Base-by-base conservation (phyloP, 768 basidiomycete genomes). In the Leccinum broughii region DNA sequence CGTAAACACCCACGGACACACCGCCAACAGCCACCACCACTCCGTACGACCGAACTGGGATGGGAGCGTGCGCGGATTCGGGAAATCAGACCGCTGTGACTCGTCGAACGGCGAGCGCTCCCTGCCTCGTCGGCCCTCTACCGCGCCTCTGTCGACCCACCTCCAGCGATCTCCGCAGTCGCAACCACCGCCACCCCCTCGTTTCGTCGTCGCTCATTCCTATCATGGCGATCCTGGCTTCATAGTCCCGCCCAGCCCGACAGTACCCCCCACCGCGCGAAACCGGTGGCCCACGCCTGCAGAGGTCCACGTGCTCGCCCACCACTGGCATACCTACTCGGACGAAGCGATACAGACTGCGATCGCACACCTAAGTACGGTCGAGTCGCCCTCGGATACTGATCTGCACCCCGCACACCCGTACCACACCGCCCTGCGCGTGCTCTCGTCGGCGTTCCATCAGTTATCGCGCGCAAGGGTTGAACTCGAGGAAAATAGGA, bases 311-410 rank as follows among this genome's bases (percentile, higher is more conserved):
- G 80, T 92, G 11, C 79, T 93, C 17, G 76, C 80, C 2, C 88
- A 85, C 9, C 82, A 78, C 68, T 94, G 92, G 90, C 91, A 93
- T 68, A 82, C 85, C 24, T 86, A 85, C 65, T 85, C 89, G 3
- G 90, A 93, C 71, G 84, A 89, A 53, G 87, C 82, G 2, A 88
- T 93, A 48, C 85, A 88, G 61, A 76, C 79, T 15, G 80, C 84
- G 4, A 82, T 92, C 24, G 81, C 88, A 0, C 75, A 74, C 20
- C 72, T 89, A 14, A 68, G 76, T 56, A 61, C 66, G 13, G 70
- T 78, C 4, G 80, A 83, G 37, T 80, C 41, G 4, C 41, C 82
- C 1, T 78, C 81, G 6, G 78, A 83, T 51, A 65, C 75, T 3
- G 66, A 79, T 34, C 70, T 64, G 28, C 81, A 86, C 66, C 85